These are phyloP conservation scores for Coprinopsis strossmayeri DNA, from an alignment of 768 basidiomycete genomes.

Conservation along the genomic window DNA sequence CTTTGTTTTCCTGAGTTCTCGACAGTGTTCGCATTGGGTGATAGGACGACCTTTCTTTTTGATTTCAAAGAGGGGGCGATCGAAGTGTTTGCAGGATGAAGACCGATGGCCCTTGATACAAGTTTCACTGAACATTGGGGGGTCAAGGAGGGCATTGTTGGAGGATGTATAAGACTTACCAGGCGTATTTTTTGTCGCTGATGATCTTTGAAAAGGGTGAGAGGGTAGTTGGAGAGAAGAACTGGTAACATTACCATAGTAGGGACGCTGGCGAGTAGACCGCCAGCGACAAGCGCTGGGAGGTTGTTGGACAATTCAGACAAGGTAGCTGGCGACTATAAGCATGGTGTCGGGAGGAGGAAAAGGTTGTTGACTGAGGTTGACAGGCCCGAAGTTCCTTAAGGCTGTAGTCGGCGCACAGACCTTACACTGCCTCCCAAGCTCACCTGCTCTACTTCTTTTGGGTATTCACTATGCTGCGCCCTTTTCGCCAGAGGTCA, in stretches of 20 bases:
- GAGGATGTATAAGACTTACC: constrained; percentile 40
- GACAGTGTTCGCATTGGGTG: constrained; percentile 86
- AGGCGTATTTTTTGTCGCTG: constrained; percentile 76
- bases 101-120: constrained; percentile 95
- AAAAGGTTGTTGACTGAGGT: constrained; percentile 48
- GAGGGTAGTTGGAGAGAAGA: constrained; percentile 8
- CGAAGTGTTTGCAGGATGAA: constrained; percentile 81
- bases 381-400: constrained; percentile 40
- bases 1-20: constrained; percentile 78
- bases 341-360: constrained; percentile 29
- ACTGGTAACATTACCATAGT: no score
- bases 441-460: background rate
- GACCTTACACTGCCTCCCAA: constrained; percentile 23
- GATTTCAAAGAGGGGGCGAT: constrained; percentile 85
- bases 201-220: constrained; percentile 49
- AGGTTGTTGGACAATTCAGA: constrained; percentile 20
- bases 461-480: no score
- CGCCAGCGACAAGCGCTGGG: constrained; percentile 49
- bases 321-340: constrained; percentile 31
- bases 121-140: constrained; percentile 54
- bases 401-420: constrained; percentile 26
- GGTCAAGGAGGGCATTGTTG: constrained; percentile 10
- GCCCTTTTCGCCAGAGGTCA: no score
- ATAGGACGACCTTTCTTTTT: constrained; percentile 91
- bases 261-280: constrained; percentile 22